Conservation (phyloP, 371 early-diverging fungal genomes). For the Rhizomucor miehei region DNA sequence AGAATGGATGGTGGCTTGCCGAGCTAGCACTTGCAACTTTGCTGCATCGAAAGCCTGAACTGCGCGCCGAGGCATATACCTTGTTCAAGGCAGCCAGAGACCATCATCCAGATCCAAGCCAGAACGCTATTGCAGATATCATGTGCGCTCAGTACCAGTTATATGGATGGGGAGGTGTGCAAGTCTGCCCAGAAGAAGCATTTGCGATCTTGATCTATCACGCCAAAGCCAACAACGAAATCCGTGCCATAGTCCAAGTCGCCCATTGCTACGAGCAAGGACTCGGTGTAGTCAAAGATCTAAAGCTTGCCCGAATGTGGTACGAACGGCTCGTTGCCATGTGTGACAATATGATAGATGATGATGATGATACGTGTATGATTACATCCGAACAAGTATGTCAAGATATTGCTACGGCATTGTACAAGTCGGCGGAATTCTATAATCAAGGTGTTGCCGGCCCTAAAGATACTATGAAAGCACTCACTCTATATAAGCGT, state of each 20-base stretch:
- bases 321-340: slow-evolving; percentile 49
- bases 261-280: slow-evolving; percentile 83
- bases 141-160: slow-evolving; percentile 39
- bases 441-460: slow-evolving; percentile 22
- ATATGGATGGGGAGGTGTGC: slow-evolving; percentile 34
- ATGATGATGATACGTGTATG: slow-evolving; percentile 3
- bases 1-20: slow-evolving; percentile 13
- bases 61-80: slow-evolving; percentile 12
- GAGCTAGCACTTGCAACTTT: slow-evolving; percentile 20
- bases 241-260: slow-evolving; percentile 30
- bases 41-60: slow-evolving; percentile 9
- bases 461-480: slow-evolving; percentile 14
- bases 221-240: slow-evolving; percentile 15
- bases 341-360: slow-evolving; percentile 4
- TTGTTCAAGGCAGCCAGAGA: slow-evolving; percentile 11
- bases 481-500: slow-evolving; percentile 20
- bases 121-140: slow-evolving; percentile 13
- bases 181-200: slow-evolving; percentile 20
- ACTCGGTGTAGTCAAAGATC: slow-evolving; percentile 63
- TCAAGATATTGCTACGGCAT: slow-evolving; percentile 22
- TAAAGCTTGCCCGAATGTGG: slow-evolving; percentile 73
- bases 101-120: neutral
- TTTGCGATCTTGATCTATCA: slow-evolving; percentile 23
- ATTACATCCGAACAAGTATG: no score
- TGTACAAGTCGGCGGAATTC: slow-evolving; percentile 31